These are phyloP conservation scores for Phyllosticta citribraziliensis DNA, from an alignment of 2,329 filamentous ascomycete species.

Conservation along the genomic window DNA sequence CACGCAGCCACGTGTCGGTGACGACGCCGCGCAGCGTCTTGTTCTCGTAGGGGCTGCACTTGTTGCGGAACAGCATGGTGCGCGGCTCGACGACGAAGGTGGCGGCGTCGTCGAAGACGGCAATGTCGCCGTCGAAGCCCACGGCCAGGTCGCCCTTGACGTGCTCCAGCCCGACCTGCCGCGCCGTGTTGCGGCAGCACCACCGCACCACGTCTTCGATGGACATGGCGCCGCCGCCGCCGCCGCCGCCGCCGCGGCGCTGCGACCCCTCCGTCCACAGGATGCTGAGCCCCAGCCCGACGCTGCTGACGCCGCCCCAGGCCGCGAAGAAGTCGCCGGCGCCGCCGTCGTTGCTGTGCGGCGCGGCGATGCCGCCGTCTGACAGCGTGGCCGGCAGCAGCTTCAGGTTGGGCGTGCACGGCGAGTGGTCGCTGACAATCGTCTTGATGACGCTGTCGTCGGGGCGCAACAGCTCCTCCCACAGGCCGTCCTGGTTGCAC, in stretches of 20 bases:
- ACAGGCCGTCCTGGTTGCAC: constrained; percentile 74
- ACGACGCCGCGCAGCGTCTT: constrained; percentile 69
- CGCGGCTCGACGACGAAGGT: constrained; percentile 59
- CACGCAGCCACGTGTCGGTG: constrained; percentile 75
- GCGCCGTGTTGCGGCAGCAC: constrained; percentile 77
- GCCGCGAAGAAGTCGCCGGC: constrained; percentile 86
- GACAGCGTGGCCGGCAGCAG: constrained; percentile 66
- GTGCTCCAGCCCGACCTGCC: constrained; percentile 74
- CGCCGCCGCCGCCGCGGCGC: constrained; percentile 37
- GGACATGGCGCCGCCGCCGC: constrained; percentile 34
- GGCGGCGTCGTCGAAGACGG: constrained; percentile 79
- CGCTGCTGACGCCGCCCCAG: constrained; percentile 93
- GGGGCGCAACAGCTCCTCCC: constrained; percentile 61
- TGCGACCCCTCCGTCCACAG: constrained; percentile 66
- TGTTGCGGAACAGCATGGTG: constrained; percentile 92
- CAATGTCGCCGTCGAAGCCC: constrained; percentile 83
- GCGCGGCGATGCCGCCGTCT: constrained; percentile 24
- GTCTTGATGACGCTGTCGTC: constrained; percentile 73
- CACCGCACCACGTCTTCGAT: constrained; percentile 74
- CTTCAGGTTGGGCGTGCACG: constrained; percentile 91
- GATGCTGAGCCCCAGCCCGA: constrained; percentile 85
- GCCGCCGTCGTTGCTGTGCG: constrained; percentile 25
- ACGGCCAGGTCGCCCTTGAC: constrained; percentile 71
- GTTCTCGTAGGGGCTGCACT: constrained; percentile 83
- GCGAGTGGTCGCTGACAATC: constrained; percentile 90